These are phyloP conservation scores for Phialophora tarda DNA, from an alignment of 2,329 filamentous ascomycete species.

Conservation along the genomic window DNA sequence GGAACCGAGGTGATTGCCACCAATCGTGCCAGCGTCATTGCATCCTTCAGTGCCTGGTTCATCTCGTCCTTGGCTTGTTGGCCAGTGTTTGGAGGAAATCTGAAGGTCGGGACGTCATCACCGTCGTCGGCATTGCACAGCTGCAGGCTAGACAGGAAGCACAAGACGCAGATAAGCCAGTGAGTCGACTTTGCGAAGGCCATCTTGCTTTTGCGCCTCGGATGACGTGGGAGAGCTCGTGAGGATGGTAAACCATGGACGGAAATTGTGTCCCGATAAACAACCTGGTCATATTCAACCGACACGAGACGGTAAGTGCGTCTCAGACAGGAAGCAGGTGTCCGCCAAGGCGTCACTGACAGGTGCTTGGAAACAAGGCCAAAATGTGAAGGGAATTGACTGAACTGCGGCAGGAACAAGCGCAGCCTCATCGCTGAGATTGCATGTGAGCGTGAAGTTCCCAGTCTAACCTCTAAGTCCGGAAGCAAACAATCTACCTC, in stretches of 20 bases:
- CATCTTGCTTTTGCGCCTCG: neutral
- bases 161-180: neutral
- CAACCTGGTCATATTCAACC: neutral
- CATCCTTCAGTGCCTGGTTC: neutral
- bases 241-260: neutral
- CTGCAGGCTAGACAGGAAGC: neutral
- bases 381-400: neutral
- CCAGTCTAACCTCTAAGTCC: neutral
- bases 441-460: neutral
- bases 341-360: slow-evolving; percentile 4
- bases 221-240: neutral
- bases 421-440: neutral
- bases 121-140: neutral
- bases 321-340: neutral
- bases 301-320: neutral
- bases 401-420: neutral
- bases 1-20: slow-evolving; percentile 1
- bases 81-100: neutral
- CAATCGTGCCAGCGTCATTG: neutral
- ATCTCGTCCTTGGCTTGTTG: slow-evolving; percentile 8
- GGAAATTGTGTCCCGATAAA: neutral
- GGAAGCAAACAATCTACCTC: neutral
- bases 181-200: neutral
- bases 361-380: neutral
- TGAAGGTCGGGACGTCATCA: neutral